Evolutionary conservation across 192 early-diverging fungal genomes (phyloP).

Genomic region (Powellomyces hirtus): DNA sequence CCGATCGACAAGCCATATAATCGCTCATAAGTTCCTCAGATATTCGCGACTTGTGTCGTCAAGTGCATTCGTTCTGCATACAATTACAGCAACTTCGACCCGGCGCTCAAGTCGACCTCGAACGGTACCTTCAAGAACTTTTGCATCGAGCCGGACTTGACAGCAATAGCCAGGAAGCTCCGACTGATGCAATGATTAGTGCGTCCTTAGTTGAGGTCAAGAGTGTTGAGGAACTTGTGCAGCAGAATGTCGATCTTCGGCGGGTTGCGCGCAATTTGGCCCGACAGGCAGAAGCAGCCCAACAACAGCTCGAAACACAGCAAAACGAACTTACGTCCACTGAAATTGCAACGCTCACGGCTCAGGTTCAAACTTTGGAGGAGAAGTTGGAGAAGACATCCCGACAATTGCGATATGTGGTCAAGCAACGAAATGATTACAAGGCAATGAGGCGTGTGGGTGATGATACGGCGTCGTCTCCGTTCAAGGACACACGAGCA

Average conservation of each 20-base stretch:
- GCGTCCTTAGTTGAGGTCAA: not conserved
- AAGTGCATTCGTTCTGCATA: conserved; percentile 28
- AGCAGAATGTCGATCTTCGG: conserved; percentile 63
- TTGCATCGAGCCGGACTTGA: conserved; percentile 11
- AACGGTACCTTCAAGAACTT: conserved; percentile 11
- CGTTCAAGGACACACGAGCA: not conserved
- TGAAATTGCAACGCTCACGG: not conserved
- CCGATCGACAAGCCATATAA: too few relatives aligned
- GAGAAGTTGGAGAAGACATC: conserved; percentile 15
- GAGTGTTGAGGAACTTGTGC: conserved; percentile 44
- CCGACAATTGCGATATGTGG: conserved; percentile 20
- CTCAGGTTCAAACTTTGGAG: not conserved
- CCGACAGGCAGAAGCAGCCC: conserved; percentile 52
- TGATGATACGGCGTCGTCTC: not conserved
- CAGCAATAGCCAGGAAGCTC: conserved; percentile 44
- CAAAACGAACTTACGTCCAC: conserved; percentile 42
- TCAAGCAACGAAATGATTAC: conserved; percentile 26
- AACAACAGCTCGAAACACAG: conserved; percentile 54
- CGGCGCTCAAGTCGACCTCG: conserved; percentile 2
- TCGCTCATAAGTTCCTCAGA: conserved; percentile 11
- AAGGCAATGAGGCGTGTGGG: not conserved
- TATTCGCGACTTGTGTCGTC: conserved; percentile 23
- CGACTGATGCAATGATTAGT: conserved; percentile 27
- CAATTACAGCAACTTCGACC: conserved; percentile 10
- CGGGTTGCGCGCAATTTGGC: conserved; percentile 58